Base-by-base conservation (phyloP, 345 rosid species). In the Aegle marmelos region DNA sequence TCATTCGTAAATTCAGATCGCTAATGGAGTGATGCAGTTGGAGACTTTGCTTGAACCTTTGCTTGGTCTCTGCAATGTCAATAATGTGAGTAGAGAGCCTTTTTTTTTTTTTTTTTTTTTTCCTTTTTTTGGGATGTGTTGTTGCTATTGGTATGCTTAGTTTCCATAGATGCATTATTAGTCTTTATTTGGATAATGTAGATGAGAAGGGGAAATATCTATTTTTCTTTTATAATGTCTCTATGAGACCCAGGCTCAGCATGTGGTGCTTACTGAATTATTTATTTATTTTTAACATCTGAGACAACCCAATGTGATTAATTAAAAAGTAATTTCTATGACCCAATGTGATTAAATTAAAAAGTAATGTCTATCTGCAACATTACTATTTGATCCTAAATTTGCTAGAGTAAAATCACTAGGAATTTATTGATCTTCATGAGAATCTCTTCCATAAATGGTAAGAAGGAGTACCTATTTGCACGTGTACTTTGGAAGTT, bases 21-120 rank as follows among this genome's bases (percentile, higher is more conserved):
- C 87, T 76, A 89, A 79, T 83, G 98, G 98, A 70, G 78, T 86
- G 87, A 77, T 88, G 41, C 81, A 66, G 65, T 28, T 90, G 82
- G 91, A 91, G 84, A 87, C 88, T 72, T 82, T 96, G 76, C 78
- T 92, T 79, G 87, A 83, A 82, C 89, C 97, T 19, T 83, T 96
- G 45, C 80, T 94, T 81, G 90, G 86, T 83, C 94, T 92, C 37
- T 96, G 97, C 73, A 33, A 75, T 28, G 82, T 74, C 45, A 86
- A 82, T 72, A 91, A 91, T 86, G 99, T 94, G 82, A 83, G 97
- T 83, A 27, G 68, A 54, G 28, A n/a, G n/a, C n/a, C n/a, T n/a
- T n/a, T n/a, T n/a, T n/a, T n/a, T n/a, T n/a, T n/a, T n/a, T n/a
- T 2, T 10, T 45, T 45, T 41, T 9, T 41, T 39, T 39, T 9